Evolutionary conservation across 2,329 filamentous ascomycete genomes (phyloP).

Genomic region (Dactylellina leptospora): DNA sequence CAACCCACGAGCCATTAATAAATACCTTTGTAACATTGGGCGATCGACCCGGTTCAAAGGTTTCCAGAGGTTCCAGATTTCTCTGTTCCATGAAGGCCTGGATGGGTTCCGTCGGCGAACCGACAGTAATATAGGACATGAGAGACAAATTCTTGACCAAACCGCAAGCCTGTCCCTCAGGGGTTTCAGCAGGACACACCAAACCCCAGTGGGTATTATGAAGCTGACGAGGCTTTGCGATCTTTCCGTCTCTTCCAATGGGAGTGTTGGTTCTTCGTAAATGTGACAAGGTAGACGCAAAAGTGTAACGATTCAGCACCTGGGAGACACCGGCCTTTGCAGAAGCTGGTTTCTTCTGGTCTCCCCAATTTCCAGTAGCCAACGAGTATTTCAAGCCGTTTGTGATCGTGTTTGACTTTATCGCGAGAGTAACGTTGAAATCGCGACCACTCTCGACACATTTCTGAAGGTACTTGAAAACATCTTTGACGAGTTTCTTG

Average conservation of each 20-base stretch:
- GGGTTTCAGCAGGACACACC: slow-evolving; percentile 95
- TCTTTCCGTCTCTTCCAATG: slow-evolving; percentile 95
- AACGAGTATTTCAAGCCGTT: slow-evolving; percentile 96
- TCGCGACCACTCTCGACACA: slow-evolving; percentile 89
- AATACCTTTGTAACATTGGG: slow-evolving; percentile 97
- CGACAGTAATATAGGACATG: slow-evolving; percentile 98
- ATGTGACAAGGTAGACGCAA: slow-evolving; percentile 95
- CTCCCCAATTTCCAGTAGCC: slow-evolving; percentile 98
- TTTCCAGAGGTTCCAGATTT: slow-evolving; percentile 95
- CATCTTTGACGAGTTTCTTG: slow-evolving; percentile 86
- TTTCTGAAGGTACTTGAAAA: slow-evolving; percentile 88
- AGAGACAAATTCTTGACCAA: slow-evolving; percentile 96
- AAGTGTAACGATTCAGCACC: slow-evolving; percentile 97
- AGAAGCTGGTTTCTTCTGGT: slow-evolving; percentile 96
- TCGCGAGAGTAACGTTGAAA: slow-evolving; percentile 88
- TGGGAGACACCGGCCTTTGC: slow-evolving; percentile 97
- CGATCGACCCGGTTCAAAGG: slow-evolving; percentile 85
- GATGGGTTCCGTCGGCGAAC: slow-evolving; percentile 87
- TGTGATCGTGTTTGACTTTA: slow-evolving; percentile 89
- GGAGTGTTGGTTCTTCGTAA: slow-evolving; percentile 96
- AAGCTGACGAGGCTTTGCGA: slow-evolving; percentile 95
- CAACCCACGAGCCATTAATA: slow-evolving; percentile 97
- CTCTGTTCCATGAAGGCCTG: slow-evolving; percentile 94
- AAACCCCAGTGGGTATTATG: slow-evolving; percentile 99
- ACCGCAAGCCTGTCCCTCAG: slow-evolving; percentile 97